Conservation (phyloP, 1,284 basidiomycete genomes). For the Rhodotorula sp. region DNA sequence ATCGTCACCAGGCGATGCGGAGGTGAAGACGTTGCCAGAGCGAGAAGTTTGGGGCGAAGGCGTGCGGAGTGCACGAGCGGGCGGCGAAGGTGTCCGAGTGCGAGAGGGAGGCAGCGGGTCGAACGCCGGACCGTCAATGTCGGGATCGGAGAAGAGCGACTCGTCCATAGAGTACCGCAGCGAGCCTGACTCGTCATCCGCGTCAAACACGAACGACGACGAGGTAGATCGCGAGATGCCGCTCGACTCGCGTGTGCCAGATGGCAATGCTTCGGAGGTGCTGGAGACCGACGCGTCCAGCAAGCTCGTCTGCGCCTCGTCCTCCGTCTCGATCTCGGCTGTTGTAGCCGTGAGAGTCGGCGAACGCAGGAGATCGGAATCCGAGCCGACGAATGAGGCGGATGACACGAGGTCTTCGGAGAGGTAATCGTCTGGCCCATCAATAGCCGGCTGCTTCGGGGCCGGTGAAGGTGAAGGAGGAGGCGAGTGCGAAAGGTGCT, state of each 20-base stretch:
- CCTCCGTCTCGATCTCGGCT: too few relatives aligned
- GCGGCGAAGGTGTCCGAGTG: neutral
- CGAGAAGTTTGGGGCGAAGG: neutral
- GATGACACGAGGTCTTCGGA: constrained; percentile 34
- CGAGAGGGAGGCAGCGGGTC: constrained; percentile 5
- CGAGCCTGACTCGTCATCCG: too few relatives aligned
- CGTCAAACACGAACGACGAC: too few relatives aligned
- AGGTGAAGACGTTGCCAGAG: neutral
- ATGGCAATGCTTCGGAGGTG: neutral
- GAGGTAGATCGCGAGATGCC: too few relatives aligned
- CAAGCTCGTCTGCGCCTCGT: too few relatives aligned
- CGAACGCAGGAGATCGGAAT: constrained; percentile 25
- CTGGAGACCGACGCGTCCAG: neutral
- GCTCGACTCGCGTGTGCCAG: too few relatives aligned
- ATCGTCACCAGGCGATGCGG: neutral
- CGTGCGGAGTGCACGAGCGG: neutral
- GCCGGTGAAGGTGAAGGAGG: neutral
- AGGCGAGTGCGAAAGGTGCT: neutral
- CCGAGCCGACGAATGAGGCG: constrained; percentile 18
- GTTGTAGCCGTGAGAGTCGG: constrained; percentile 12
- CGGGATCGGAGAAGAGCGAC: constrained; percentile 35
- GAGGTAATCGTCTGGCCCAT: neutral
- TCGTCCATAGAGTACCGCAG: constrained; percentile 11
- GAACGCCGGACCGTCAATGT: constrained; percentile 23
- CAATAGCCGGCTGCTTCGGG: neutral